Evolutionary conservation across 495 filamentous ascomycete genomes (phyloP).

Genomic region (Aspergillus affinis): DNA sequence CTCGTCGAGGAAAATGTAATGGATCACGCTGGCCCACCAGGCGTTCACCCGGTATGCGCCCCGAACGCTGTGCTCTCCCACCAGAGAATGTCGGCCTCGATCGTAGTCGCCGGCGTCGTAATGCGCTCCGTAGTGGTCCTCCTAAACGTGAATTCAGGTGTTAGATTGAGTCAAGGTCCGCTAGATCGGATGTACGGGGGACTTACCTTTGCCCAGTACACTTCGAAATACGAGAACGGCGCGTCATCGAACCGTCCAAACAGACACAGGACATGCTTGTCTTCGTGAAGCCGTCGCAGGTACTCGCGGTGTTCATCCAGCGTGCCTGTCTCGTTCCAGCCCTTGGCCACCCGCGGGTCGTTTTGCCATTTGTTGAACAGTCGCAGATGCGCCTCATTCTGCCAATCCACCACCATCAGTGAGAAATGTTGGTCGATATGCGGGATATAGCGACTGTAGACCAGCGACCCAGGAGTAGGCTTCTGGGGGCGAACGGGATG

Average conservation of each 20-base stretch:
- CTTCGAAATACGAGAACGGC: conserved; percentile 66
- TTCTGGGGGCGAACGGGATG: conserved; percentile 63
- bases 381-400: conserved; percentile 51
- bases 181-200: background rate
- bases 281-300: conserved; percentile 55
- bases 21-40: conserved; percentile 69
- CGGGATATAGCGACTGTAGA: conserved; percentile 68
- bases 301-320: conserved; percentile 62
- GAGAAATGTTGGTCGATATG: conserved; percentile 65
- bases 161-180: background rate
- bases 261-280: conserved; percentile 62
- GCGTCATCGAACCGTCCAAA: conserved; percentile 61
- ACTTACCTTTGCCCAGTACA: conserved; percentile 70
- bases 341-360: conserved; percentile 62
- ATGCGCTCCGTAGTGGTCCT: conserved; percentile 66
- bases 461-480: conserved; percentile 57
- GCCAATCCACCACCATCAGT: conserved; percentile 60
- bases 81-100: conserved; percentile 66
- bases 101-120: conserved; percentile 63
- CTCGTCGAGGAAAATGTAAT: conserved; percentile 70
- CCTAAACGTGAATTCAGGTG: conserved; percentile 41
- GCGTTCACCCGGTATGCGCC: conserved; percentile 65
- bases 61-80: conserved; percentile 61
- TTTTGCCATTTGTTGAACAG: conserved; percentile 67
- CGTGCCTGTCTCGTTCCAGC: conserved; percentile 62